These are phyloP conservation scores for Diaporthe caulivora DNA, from an alignment of 2,329 filamentous ascomycete species.

Conservation along the genomic window DNA sequence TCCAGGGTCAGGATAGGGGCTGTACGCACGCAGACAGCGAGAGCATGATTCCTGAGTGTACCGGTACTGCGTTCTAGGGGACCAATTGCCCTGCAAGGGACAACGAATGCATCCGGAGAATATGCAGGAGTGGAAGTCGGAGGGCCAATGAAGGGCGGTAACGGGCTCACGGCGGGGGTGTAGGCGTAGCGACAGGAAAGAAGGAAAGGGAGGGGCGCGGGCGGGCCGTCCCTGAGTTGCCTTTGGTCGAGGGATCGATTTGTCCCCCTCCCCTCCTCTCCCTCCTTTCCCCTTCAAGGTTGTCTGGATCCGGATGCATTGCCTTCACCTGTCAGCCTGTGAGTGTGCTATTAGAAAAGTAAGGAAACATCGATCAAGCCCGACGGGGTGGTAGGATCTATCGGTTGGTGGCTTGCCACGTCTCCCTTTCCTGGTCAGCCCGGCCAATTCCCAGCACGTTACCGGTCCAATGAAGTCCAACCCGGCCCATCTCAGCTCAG, in stretches of 20 bases:
- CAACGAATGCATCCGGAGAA: conserved; percentile 20
- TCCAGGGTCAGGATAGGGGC: conserved; percentile 12
- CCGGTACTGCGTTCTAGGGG: not conserved
- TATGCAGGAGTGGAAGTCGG: conserved; percentile 19
- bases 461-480: not conserved
- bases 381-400: conserved; percentile 15
- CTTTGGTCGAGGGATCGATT: not conserved
- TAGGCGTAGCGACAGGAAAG: not conserved
- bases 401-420: conserved; percentile 21
- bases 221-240: conserved; percentile 35
- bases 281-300: too few relatives aligned
- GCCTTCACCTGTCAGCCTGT: too few relatives aligned
- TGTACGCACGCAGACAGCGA: not conserved
- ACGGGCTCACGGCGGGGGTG: conserved; percentile 5
- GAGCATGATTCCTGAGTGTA: not conserved
- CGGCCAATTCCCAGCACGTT: not conserved
- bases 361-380: not conserved
- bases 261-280: too few relatives aligned
- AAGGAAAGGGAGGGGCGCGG: conserved; percentile 21
- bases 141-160: conserved; percentile 16
- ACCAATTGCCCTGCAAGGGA: conserved; percentile 35
- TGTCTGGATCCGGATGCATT: not conserved
- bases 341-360: too few relatives aligned
- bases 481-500: not conserved
- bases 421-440: not conserved